Conservation (phyloP, 306 rosid species). For the Ormosia emarginata region DNA sequence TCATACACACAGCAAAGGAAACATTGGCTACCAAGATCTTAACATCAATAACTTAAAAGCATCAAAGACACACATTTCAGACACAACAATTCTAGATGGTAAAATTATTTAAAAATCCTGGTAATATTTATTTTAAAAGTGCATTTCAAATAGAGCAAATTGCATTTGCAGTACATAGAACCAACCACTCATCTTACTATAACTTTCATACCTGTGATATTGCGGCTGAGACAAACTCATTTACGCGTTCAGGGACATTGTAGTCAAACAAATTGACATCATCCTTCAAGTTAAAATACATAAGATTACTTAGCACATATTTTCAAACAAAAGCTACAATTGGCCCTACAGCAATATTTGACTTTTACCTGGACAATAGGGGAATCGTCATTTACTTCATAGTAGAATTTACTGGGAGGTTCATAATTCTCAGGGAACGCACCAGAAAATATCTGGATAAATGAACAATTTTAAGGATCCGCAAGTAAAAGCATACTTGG, state of each 20-base stretch:
- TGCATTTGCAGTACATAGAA: conserved; percentile 1
- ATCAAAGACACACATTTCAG: neutral
- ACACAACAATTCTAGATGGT: neutral
- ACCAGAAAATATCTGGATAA: conserved; percentile 65
- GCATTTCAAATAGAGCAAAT: neutral
- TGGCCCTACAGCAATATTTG: neutral
- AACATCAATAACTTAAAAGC: neutral
- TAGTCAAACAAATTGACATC: conserved; percentile 63
- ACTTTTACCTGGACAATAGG: conserved; percentile 65
- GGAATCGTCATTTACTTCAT: conserved; percentile 56
- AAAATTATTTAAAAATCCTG: neutral
- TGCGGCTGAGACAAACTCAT: conserved; percentile 77
- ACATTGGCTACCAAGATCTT: neutral
- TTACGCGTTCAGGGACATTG: conserved; percentile 68
- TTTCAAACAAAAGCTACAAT: neutral
- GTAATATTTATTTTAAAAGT: neutral
- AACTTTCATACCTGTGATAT: conserved; percentile 49
- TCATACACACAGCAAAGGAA: neutral
- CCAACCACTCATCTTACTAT: neutral
- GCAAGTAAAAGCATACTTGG: neutral
- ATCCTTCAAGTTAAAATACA: conserved; percentile 50
- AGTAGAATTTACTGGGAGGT: conserved; percentile 69
- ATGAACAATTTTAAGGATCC: conserved; percentile 1
- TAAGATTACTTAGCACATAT: neutral
- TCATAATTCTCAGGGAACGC: conserved; percentile 73